Evolutionary conservation across 331 rosid genomes (phyloP).

Genomic region (Malus hybrid): DNA sequence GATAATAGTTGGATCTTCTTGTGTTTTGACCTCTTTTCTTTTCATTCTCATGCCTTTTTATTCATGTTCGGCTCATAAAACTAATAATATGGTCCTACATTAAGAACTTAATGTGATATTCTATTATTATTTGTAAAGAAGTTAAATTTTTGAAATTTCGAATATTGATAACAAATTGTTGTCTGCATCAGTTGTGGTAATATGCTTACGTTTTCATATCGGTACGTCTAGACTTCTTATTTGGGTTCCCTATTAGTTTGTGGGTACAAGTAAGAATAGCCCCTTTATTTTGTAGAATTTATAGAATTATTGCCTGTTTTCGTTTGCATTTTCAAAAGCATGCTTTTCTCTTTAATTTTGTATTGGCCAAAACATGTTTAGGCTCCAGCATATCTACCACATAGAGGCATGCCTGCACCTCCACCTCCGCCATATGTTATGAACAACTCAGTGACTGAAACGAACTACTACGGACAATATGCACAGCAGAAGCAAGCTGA

Average conservation of each 20-base stretch:
- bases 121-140: no score
- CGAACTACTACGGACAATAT: slow-evolving; percentile 40
- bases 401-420: slow-evolving; percentile 53
- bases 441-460: slow-evolving; percentile 49
- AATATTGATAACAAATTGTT: no score
- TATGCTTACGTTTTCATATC: no score
- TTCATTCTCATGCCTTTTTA: not conserved
- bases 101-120: no score
- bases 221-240: no score
- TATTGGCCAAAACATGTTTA: not conserved
- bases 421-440: slow-evolving; percentile 43
- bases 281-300: not conserved
- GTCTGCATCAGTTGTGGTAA: no score
- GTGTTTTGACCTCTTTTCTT: not conserved
- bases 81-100: not conserved
- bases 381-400: slow-evolving; percentile 50
- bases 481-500: slow-evolving; percentile 40
- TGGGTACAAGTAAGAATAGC: no score
- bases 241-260: no score
- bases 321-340: not conserved
- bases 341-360: not conserved
- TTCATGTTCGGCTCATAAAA: not conserved
- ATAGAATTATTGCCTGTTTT: not conserved
- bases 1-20: not conserved
- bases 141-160: no score